These are phyloP conservation scores for Colletotrichum sojae DNA, from an alignment of 2,329 filamentous ascomycete species.

Conservation along the genomic window DNA sequence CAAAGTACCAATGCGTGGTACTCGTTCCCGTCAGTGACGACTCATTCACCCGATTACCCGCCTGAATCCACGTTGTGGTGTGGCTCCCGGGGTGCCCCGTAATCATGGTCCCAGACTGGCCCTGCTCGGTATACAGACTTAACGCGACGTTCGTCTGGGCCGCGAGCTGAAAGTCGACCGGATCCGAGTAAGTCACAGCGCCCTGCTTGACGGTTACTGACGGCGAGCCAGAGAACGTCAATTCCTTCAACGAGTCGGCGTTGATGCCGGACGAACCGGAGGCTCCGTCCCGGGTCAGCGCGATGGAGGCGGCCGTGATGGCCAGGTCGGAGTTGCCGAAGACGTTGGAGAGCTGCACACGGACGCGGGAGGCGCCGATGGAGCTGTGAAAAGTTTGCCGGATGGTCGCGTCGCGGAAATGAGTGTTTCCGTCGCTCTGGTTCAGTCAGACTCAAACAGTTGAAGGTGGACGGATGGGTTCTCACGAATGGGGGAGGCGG, in stretches of 20 bases:
- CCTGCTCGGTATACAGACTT: conserved; percentile 69
- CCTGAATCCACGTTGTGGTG: conserved; percentile 72
- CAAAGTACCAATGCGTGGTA: conserved; percentile 68
- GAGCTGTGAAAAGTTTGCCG: conserved; percentile 76
- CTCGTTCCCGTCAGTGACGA: conserved; percentile 59
- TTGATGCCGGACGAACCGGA: conserved; percentile 69
- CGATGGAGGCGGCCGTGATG: conserved; percentile 71
- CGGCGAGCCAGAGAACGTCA: conserved; percentile 71
- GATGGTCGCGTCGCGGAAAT: conserved; percentile 74
- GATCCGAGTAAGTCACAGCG: conserved; percentile 72
- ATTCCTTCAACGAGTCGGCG: conserved; percentile 61
- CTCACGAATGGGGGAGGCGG: conserved; percentile 72
- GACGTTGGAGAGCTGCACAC: conserved; percentile 75
- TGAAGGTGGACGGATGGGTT: conserved; percentile 1
- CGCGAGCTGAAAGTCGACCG: conserved; percentile 67
- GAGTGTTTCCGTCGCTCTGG: conserved; percentile 52
- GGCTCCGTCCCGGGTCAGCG: conserved; percentile 66
- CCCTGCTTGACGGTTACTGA: conserved; percentile 69
- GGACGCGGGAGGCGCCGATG: conserved; percentile 68
- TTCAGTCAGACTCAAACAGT: neutral
- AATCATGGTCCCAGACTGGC: conserved; percentile 70
- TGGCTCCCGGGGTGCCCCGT: conserved; percentile 77
- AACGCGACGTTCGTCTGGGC: conserved; percentile 69
- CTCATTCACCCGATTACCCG: conserved; percentile 69
- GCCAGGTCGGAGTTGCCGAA: conserved; percentile 73